A percentile compares a stretch with the other conserved stretches of the same genome.
phyloP scores from a whole-genome alignment of 805 yeast species.

The Candida lessepsii region DNA sequence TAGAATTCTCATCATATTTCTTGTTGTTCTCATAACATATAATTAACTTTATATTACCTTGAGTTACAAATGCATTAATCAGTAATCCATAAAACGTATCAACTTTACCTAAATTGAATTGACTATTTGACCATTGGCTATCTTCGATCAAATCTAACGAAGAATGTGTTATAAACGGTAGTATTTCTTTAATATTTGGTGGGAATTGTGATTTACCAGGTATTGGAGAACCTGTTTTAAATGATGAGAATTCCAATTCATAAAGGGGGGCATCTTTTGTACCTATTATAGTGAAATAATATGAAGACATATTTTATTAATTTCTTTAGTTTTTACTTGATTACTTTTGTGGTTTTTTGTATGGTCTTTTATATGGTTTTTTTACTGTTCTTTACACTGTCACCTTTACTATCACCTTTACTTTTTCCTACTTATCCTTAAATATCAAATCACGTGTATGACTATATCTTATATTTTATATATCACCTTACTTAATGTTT shows the following conservation, averaged over 20 bases:
- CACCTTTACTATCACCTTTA: too few species aligned
- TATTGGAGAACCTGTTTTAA: slow-evolving; percentile 31
- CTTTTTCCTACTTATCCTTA: too few species aligned
- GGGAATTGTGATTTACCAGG: slow-evolving; percentile 64
- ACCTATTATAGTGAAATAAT: slow-evolving; percentile 85
- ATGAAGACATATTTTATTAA: slow-evolving; percentile 35
- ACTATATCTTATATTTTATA: too few species aligned
- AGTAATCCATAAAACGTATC: slow-evolving; percentile 83
- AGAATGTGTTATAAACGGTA: slow-evolving; percentile 86
- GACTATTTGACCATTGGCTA: slow-evolving; percentile 71
- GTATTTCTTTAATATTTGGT: slow-evolving; percentile 68
- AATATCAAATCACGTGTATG: too few species aligned
- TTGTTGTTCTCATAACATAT: slow-evolving; percentile 44
- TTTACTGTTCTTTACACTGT: not conserved
- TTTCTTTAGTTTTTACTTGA: too few species aligned
- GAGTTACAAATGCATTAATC: slow-evolving; percentile 84
- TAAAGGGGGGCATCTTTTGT: slow-evolving; percentile 83
- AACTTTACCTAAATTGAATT: slow-evolving; percentile 68
- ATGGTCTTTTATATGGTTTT: not conserved
- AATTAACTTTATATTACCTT: slow-evolving; percentile 80
- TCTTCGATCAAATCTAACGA: slow-evolving; percentile 92
- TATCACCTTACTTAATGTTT: too few species aligned
- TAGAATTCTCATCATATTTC: slow-evolving; percentile 60
- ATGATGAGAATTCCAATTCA: slow-evolving; percentile 81
- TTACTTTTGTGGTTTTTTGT: not conserved